These are phyloP conservation scores for Liriodendron chinense DNA, from an alignment of 164 flowering plant genomes.

Conservation along the genomic window DNA sequence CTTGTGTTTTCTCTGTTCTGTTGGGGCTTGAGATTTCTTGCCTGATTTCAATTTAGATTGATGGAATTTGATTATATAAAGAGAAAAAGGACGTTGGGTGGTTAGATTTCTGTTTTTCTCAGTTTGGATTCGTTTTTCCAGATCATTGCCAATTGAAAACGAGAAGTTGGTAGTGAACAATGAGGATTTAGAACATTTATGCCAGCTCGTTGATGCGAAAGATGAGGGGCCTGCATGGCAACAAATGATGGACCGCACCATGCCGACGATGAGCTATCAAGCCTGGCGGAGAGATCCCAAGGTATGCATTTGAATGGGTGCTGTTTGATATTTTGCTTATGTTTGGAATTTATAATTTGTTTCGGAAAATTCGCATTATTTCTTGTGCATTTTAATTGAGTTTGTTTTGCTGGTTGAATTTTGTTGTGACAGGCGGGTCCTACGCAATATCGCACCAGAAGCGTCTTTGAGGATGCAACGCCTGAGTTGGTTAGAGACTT, in stretches of 20 bases:
- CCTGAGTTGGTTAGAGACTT: constrained; percentile 72
- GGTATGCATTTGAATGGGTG: constrained; percentile 30
- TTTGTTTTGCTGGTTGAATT: not conserved
- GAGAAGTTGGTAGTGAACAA: constrained; percentile 33
- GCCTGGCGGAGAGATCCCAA: constrained; percentile 80
- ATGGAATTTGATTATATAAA: not conserved
- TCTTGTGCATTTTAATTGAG: not conserved
- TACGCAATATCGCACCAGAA: constrained; percentile 64
- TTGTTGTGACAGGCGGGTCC: constrained; percentile 53
- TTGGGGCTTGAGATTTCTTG: constrained; percentile 7
- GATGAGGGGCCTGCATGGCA: constrained; percentile 90
- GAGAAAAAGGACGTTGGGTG: constrained; percentile 18
- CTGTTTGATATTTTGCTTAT: constrained; percentile 1
- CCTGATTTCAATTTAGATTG: not conserved
- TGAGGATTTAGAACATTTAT: constrained; percentile 58
- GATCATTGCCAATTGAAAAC: constrained; percentile 26
- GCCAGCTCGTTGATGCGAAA: constrained; percentile 53
- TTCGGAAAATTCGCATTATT: not conserved
- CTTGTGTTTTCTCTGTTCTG: not conserved
- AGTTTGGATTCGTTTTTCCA: constrained; percentile 20
- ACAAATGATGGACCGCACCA: constrained; percentile 72
- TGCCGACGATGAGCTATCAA: constrained; percentile 65
- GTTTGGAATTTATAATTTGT: too few species aligned
- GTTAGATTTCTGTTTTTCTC: not conserved
- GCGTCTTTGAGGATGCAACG: constrained; percentile 61